Base-by-base conservation (phyloP, 805 yeast genomes). In the Yarrowia porcina region DNA sequence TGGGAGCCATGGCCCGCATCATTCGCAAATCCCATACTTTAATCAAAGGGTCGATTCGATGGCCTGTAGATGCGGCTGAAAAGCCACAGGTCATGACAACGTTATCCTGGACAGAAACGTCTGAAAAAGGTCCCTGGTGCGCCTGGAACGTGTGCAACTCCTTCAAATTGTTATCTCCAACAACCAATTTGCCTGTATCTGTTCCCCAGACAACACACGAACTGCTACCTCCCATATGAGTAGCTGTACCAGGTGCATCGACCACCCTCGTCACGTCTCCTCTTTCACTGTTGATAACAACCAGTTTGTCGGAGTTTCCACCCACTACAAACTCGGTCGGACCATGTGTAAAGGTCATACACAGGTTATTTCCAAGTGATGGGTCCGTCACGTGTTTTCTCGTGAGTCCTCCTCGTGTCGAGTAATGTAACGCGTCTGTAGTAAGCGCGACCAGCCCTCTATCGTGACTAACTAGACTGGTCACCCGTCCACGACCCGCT, bases 1-100 rank as follows among this genome's bases (percentile, higher is more conserved):
- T 79, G 3, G 97, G 97, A 0, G 96, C 78, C 63, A 86, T 74
- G 1, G 91, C 81, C 60, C 83, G 81, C 83, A 89, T 78, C 64
- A 84, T 82, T 65, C 96, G 80, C 30, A 90, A 72, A 72, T 94
- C 98, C 72, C 84, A 90, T 20, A 90, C 84, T 67, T 86, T 86
- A 20, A 93, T 91, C 65, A 93, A 79, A 0, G 96, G 93, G 70
- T 94, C 98, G 9, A 84, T 79, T 18, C 80, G 74, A 63, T 8
- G 77, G 52, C 85, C 84, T 57, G 84, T 82, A 52, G 90, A 82
- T 23, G 84, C 75, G 0, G 92, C 83, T 66, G 84, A 86, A 20
- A 65, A 66, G 0, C 97, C 97, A 64, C 96, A 90, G 0, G 96
- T 87, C 17, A 90, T 72, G n/a, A 74, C 61, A 8, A 68, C 66